These are phyloP conservation scores for Russula emetica DNA, from an alignment of 768 basidiomycete genomes.

Conservation along the genomic window DNA sequence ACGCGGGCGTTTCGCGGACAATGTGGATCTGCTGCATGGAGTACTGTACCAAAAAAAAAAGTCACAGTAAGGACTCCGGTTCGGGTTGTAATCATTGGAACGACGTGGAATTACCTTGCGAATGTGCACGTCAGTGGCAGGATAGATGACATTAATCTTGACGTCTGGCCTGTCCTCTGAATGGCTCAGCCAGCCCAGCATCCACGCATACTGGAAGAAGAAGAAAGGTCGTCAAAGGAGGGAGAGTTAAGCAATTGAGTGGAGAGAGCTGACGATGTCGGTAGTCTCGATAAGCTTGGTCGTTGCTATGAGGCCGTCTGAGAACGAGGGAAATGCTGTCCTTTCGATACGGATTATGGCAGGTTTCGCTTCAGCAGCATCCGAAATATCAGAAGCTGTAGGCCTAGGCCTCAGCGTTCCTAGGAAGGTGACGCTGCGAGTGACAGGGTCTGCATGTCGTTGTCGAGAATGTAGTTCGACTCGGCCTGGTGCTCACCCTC, in stretches of 20 bases:
- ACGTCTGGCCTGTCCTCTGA: slow-evolving; percentile 52
- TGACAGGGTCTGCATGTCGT: slow-evolving; percentile 16
- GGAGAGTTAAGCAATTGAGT: too few species aligned
- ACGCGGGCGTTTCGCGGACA: slow-evolving; percentile 76
- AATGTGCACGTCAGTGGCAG: slow-evolving; percentile 87
- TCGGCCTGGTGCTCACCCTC: slow-evolving; percentile 27
- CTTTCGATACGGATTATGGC: slow-evolving; percentile 79
- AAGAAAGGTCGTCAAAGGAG: slow-evolving; percentile 23
- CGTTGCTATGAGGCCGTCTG: slow-evolving; percentile 38
- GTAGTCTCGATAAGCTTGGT: slow-evolving; percentile 53
- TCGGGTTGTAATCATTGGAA: not conserved
- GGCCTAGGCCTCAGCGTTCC: slow-evolving; percentile 10
- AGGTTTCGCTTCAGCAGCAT: slow-evolving; percentile 20
- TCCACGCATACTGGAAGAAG: slow-evolving; percentile 74
- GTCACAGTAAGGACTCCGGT: not conserved
- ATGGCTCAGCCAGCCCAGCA: slow-evolving; percentile 63
- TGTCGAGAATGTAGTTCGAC: not conserved
- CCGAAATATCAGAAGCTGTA: not conserved
- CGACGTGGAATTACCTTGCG: slow-evolving; percentile 51
- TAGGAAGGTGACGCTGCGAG: slow-evolving; percentile 19
- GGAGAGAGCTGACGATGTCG: slow-evolving; percentile 53
- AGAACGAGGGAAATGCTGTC: slow-evolving; percentile 56
- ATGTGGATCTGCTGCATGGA: slow-evolving; percentile 65
- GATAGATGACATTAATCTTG: slow-evolving; percentile 80
- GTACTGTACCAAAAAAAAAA: slow-evolving; percentile 61